Evolutionary conservation across 2,329 filamentous ascomycete species (phyloP).

Genomic region (Pseudogymnoascus sp.): DNA sequence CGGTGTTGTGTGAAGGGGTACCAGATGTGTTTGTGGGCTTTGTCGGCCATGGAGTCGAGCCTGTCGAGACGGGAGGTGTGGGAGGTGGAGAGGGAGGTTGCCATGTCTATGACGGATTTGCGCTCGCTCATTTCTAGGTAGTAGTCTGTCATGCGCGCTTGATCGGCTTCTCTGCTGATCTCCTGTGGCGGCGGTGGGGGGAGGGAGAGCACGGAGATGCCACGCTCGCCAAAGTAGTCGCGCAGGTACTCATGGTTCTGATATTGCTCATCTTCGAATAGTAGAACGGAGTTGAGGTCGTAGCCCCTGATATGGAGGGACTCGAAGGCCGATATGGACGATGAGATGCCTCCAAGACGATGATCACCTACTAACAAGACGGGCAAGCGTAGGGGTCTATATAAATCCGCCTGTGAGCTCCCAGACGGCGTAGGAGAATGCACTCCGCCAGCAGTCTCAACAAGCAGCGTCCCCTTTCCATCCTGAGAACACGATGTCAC

Average conservation of each 20-base stretch:
- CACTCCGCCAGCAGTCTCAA: constrained; percentile 78
- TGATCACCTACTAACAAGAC: constrained; percentile 68
- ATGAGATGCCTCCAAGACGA: constrained; percentile 69
- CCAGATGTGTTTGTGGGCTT: constrained; percentile 64
- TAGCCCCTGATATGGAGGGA: constrained; percentile 71
- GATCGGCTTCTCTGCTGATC: constrained; percentile 38
- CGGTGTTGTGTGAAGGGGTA: constrained; percentile 82
- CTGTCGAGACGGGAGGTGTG: constrained; percentile 50
- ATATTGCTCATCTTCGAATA: constrained; percentile 61
- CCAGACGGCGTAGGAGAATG: constrained; percentile 72
- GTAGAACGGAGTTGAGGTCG: constrained; percentile 60
- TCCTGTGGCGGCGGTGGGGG: constrained; percentile 45
- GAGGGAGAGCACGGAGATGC: constrained; percentile 49
- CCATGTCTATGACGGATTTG: constrained; percentile 35
- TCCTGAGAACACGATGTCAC: constrained; percentile 36
- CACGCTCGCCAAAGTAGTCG: constrained; percentile 56
- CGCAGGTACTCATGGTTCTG: constrained; percentile 60
- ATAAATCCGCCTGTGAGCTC: constrained; percentile 69
- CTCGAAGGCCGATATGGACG: constrained; percentile 73
- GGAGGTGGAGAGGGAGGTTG: constrained; percentile 43
- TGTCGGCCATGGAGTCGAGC: constrained; percentile 52
- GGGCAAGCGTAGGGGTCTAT: constrained; percentile 64
- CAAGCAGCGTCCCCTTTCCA: constrained; percentile 51
- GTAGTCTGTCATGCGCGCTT: constrained; percentile 52
- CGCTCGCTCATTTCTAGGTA: constrained; percentile 44